Conservation (phyloP, 1,139 yeast species). For the Candida sp. region DNA sequence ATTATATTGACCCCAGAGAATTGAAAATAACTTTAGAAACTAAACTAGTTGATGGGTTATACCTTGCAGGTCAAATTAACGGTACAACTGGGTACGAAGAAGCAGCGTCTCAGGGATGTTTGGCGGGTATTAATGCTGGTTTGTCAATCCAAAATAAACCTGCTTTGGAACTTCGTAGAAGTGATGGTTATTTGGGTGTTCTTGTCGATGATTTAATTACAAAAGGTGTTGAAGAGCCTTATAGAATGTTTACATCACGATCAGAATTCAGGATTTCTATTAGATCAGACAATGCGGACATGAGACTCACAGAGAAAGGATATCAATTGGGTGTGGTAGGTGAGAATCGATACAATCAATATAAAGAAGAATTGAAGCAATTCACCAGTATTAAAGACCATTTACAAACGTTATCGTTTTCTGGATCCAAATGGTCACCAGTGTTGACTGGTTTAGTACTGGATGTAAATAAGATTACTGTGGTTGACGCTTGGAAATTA, state of each 20-base stretch:
- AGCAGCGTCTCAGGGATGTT: constrained; percentile 94
- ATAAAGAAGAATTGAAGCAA: constrained; percentile 38
- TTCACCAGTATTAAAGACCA: constrained; percentile 44
- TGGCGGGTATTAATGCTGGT: constrained; percentile 96
- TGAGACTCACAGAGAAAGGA: constrained; percentile 73
- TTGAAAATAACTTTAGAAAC: constrained; percentile 77
- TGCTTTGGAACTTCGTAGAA: constrained; percentile 58
- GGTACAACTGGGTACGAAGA: constrained; percentile 99
- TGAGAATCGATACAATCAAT: constrained; percentile 54
- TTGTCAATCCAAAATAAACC: constrained; percentile 37
- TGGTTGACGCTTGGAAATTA: constrained; percentile 44
- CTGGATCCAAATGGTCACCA: constrained; percentile 66
- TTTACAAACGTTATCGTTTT: constrained; percentile 42
- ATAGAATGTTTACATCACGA: constrained; percentile 96
- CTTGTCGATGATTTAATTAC: constrained; percentile 91
- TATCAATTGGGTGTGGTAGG: constrained; percentile 64
- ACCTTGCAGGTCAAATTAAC: constrained; percentile 94
- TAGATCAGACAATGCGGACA: constrained; percentile 92
- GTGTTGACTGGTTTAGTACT: constrained; percentile 45
- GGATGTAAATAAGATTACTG: constrained; percentile 27
- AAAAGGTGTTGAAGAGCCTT: constrained; percentile 96
- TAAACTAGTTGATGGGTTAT: constrained; percentile 73
- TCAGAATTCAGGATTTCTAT: constrained; percentile 90
- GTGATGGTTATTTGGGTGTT: constrained; percentile 91
- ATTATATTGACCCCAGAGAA: constrained; percentile 93